Evolutionary conservation across 495 filamentous ascomycete species (phyloP).

Genomic region (Halenospora varia): DNA sequence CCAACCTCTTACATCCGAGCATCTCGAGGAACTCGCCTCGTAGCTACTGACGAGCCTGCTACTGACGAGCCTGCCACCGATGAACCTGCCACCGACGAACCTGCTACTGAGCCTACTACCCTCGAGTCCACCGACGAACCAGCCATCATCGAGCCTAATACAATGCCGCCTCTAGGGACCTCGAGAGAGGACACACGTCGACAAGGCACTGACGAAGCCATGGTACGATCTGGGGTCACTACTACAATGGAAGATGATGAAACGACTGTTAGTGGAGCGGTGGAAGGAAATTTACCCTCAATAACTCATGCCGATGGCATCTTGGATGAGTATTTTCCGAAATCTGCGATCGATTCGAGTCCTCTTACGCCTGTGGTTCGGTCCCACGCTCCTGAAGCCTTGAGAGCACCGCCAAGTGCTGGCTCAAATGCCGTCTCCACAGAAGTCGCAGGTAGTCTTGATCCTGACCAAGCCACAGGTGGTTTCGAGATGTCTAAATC

Average conservation of each 20-base stretch:
- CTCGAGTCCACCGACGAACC: background rate
- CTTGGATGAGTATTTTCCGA: constrained; percentile 15
- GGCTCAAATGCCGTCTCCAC: constrained; percentile 3
- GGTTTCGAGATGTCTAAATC: constrained; percentile 1
- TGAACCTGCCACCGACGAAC: constrained; percentile 4
- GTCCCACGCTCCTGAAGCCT: constrained; percentile 2
- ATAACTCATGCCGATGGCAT: constrained; percentile 17
- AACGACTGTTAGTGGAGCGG: background rate
- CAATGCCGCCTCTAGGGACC: constrained; percentile 3
- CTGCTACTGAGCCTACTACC: constrained; percentile 4
- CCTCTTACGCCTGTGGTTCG: background rate
- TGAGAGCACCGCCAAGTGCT: constrained; percentile 4
- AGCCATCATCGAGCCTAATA: constrained; percentile 1
- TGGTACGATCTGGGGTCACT: constrained; percentile 4
- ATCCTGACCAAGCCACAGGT: constrained; percentile 6
- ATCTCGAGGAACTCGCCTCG: constrained; percentile 17
- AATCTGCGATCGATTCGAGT: constrained; percentile 5
- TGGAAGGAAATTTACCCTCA: constrained; percentile 1
- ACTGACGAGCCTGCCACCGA: background rate
- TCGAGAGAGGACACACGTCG: background rate
- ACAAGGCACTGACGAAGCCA: constrained; percentile 3
- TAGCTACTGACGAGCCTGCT: background rate
- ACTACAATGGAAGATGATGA: constrained; percentile 5
- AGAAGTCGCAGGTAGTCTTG: background rate
- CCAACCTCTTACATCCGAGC: constrained; percentile 4